These are phyloP conservation scores for Lagerstroemia speciosa DNA, from an alignment of 345 rosid species.

Conservation along the genomic window DNA sequence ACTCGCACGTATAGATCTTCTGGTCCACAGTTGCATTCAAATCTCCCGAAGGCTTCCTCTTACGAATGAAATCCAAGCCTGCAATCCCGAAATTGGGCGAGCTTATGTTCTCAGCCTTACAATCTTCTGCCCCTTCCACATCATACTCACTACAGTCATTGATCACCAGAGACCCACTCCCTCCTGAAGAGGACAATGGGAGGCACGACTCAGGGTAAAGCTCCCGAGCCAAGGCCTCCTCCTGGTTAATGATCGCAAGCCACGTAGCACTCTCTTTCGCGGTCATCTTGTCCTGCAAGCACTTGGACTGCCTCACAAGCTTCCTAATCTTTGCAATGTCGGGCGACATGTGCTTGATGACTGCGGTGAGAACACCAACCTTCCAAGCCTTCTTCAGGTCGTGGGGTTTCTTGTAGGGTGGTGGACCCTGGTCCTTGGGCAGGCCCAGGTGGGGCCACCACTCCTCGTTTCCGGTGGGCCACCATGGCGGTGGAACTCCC, in stretches of 20 bases:
- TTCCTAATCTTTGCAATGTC: not conserved
- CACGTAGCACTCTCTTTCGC: slow-evolving; percentile 5
- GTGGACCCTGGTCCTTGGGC: not conserved
- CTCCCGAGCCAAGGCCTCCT: slow-evolving; percentile 10
- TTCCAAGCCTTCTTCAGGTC: slow-evolving; percentile 2
- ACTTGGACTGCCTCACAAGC: slow-evolving; percentile 6
- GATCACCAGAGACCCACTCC: slow-evolving; percentile 35
- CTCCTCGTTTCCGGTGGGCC: slow-evolving; percentile 1
- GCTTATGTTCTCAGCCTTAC: slow-evolving; percentile 36
- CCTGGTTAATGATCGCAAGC: not conserved
- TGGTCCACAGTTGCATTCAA: slow-evolving; percentile 38
- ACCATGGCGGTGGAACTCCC: slow-evolving; percentile 2
- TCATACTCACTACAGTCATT: slow-evolving; percentile 63
- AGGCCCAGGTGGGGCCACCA: slow-evolving; percentile 5
- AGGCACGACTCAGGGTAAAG: slow-evolving; percentile 52
- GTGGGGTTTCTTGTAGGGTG: slow-evolving; percentile 3
- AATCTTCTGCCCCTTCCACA: slow-evolving; percentile 60
- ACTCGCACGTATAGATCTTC: slow-evolving; percentile 54
- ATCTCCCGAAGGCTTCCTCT: slow-evolving; percentile 57
- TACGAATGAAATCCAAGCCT: slow-evolving; percentile 35
- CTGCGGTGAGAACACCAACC: slow-evolving; percentile 1
- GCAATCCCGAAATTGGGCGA: slow-evolving; percentile 18
- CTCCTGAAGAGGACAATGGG: slow-evolving; percentile 40
- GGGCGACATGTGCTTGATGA: slow-evolving; percentile 2
- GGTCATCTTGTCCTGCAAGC: slow-evolving; percentile 7